Conservation (phyloP, 352 stramenopile species). For the Thalassiosira pacifica region DNA sequence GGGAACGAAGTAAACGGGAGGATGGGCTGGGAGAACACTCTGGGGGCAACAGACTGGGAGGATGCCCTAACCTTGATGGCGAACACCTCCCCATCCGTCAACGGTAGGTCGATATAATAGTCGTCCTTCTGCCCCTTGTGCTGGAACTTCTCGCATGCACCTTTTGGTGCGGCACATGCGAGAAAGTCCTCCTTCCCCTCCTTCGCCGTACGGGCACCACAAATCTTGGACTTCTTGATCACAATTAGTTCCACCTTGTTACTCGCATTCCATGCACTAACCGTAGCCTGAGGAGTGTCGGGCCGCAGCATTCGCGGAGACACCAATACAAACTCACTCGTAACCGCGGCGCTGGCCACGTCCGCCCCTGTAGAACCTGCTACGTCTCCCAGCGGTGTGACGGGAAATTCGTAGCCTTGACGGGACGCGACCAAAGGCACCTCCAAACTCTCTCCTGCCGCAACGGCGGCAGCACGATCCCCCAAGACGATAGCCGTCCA, state of each 20-base stretch:
- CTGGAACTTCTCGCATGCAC: not conserved
- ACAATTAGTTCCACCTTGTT: slow-evolving; percentile 5
- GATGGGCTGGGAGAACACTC: slow-evolving; percentile 12
- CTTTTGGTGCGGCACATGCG: not conserved
- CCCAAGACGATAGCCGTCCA: slow-evolving; percentile 4
- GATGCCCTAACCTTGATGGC: not conserved
- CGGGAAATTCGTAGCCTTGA: slow-evolving; percentile 6
- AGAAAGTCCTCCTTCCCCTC: not conserved
- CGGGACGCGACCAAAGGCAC: not conserved
- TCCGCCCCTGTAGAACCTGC: not conserved
- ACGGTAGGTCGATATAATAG: not conserved
- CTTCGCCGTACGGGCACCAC: not conserved
- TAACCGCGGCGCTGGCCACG: not conserved
- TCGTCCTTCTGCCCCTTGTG: not conserved
- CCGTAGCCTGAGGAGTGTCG: not conserved
- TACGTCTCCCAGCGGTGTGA: not conserved
- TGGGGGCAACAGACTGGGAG: not conserved
- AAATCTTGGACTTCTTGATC: slow-evolving; percentile 11
- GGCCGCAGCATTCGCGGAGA: slow-evolving; percentile 2
- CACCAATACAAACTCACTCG: not conserved
- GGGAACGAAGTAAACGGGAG: not conserved
- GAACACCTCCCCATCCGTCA: not conserved
- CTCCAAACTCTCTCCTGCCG: slow-evolving; percentile 1
- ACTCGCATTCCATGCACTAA: slow-evolving; percentile 1
- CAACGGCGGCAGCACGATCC: not conserved